These are phyloP conservation scores for Alloteropsis semialata DNA, from an alignment of 176 grass and related monocot genomes.

Conservation along the genomic window DNA sequence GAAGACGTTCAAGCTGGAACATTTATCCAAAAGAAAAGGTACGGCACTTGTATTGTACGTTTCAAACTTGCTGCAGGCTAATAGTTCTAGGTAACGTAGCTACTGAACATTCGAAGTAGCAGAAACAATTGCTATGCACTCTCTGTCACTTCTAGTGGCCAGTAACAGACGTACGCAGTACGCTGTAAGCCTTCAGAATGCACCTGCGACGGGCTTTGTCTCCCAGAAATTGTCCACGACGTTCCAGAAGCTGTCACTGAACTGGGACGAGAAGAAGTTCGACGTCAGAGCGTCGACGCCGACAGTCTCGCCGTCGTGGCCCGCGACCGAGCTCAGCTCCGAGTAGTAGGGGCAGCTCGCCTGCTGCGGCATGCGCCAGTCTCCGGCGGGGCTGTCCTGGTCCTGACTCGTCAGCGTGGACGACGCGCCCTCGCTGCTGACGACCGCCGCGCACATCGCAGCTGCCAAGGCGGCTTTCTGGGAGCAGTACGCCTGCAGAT, in stretches of 20 bases:
- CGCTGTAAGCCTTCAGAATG: not conserved
- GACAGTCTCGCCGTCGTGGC: not conserved
- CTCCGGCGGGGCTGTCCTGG: slow-evolving; percentile 19
- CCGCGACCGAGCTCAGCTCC: not conserved
- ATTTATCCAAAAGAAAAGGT: too few species aligned
- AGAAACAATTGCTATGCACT: not conserved
- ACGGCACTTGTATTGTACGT: too few species aligned
- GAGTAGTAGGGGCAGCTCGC: not conserved
- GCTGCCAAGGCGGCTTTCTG: not conserved
- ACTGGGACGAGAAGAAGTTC: slow-evolving; percentile 27
- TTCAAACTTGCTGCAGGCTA: not conserved
- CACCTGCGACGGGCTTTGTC: not conserved
- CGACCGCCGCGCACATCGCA: not conserved
- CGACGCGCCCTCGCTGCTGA: slow-evolving; percentile 13
- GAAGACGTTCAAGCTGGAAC: too few species aligned
- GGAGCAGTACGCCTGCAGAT: not conserved
- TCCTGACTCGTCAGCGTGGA: not conserved
- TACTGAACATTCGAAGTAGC: not conserved
- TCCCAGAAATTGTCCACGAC: slow-evolving; percentile 58
- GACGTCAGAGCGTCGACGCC: not conserved
- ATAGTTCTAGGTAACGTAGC: not conserved
- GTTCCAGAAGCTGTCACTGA: slow-evolving; percentile 48
- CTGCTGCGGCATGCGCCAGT: not conserved
- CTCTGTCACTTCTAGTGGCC: not conserved
- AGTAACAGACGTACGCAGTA: not conserved